Conservation (phyloP, 306 rosid species). For the Fragaria ananassa region DNA sequence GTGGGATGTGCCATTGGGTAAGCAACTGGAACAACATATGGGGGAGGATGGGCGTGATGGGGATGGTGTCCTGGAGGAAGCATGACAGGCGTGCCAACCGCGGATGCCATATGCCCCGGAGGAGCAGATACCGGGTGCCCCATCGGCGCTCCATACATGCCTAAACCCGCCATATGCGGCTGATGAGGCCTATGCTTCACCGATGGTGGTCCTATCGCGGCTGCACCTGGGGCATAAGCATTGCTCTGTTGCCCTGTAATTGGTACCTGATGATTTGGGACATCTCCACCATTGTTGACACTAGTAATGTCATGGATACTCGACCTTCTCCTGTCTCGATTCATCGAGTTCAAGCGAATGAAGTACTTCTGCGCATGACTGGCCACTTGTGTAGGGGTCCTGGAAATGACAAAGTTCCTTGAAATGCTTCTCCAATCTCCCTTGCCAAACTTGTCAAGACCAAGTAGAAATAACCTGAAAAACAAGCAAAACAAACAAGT, state of each 20-base stretch:
- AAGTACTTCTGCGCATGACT: slow-evolving; percentile 98
- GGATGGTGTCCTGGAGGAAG: slow-evolving; percentile 67
- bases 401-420: slow-evolving; percentile 88
- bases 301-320: slow-evolving; percentile 96
- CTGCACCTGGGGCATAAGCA: slow-evolving; percentile 42
- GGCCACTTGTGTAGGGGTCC: slow-evolving; percentile 98
- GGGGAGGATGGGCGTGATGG: slow-evolving; percentile 50
- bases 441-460: slow-evolving; percentile 95
- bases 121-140: slow-evolving; percentile 86
- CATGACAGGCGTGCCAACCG: slow-evolving; percentile 95
- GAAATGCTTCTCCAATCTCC: slow-evolving; percentile 99
- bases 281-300: slow-evolving; percentile 77
- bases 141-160: slow-evolving; percentile 85
- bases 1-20: slow-evolving; percentile 95
- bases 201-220: slow-evolving; percentile 47
- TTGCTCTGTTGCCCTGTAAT: slow-evolving; percentile 78
- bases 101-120: slow-evolving; percentile 79
- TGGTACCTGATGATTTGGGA: slow-evolving; percentile 56
- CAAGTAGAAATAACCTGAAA: slow-evolving; percentile 84
- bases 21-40: slow-evolving; percentile 85
- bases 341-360: slow-evolving; percentile 88
- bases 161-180: slow-evolving; percentile 64
- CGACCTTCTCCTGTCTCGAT: slow-evolving; percentile 92
- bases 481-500: slow-evolving; percentile 11
- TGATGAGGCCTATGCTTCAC: slow-evolving; percentile 66